Percentiles rank a stretch among this genome's conserved stretches.
These are phyloP conservation scores for Penicillium sp. DNA, from an alignment of 2,329 filamentous ascomycete species.

Conservation along the genomic window DNA sequence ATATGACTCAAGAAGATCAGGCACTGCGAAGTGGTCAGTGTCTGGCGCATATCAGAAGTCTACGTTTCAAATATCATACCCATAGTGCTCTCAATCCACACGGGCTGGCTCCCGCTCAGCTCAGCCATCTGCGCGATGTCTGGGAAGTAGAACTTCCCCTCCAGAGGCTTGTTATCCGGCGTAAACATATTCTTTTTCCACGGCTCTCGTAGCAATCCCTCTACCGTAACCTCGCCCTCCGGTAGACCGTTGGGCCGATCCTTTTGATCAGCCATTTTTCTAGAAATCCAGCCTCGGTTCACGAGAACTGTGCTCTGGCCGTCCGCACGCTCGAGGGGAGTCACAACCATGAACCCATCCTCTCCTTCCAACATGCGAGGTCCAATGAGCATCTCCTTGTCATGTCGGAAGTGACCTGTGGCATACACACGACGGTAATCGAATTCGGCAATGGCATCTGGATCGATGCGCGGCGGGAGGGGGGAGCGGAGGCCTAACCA, in stretches of 20 bases:
- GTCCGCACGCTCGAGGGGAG: conserved; percentile 73
- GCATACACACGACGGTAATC: conserved; percentile 85
- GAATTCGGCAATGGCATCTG: conserved; percentile 78
- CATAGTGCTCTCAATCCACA: conserved; percentile 97
- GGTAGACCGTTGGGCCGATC: conserved; percentile 66
- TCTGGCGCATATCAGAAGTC: conserved; percentile 6
- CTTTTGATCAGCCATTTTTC: conserved; percentile 66
- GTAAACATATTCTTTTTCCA: conserved; percentile 99
- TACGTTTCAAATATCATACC: conserved; percentile 51
- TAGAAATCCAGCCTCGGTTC: conserved; percentile 88
- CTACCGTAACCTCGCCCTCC: conserved; percentile 69
- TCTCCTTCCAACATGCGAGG: conserved; percentile 85
- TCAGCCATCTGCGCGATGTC: conserved; percentile 90
- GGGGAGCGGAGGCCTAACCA: conserved; percentile 84
- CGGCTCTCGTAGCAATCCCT: conserved; percentile 82
- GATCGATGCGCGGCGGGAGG: conserved; percentile 78
- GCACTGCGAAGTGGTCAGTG: conserved; percentile 53
- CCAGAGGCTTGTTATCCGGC: conserved; percentile 80
- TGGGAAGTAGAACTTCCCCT: conserved; percentile 89
- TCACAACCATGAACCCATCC: conserved; percentile 88
- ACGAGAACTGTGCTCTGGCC: conserved; percentile 71
- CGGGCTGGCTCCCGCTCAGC: conserved; percentile 75
- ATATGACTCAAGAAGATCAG: conserved; percentile 73
- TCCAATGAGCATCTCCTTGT: conserved; percentile 94
- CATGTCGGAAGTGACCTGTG: conserved; percentile 73